Conservation (phyloP, 208 protist species). For the Phytomonas sp. region DNA sequence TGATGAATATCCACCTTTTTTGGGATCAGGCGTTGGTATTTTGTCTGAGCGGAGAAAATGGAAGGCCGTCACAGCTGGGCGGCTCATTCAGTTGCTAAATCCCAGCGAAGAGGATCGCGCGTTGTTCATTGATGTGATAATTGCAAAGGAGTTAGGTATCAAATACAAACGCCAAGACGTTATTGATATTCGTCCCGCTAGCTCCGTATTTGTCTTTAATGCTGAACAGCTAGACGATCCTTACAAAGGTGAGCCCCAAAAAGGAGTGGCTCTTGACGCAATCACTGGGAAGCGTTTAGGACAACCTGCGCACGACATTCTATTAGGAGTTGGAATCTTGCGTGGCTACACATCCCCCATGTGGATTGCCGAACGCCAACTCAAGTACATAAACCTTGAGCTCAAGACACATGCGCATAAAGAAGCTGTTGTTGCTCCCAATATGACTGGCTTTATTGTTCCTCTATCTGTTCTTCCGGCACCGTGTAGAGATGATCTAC, state of each 20-base stretch:
- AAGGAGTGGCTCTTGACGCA: slow-evolving; percentile 69
- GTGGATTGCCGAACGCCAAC: slow-evolving; percentile 73
- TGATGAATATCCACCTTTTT: slow-evolving; percentile 82
- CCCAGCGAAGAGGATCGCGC: slow-evolving; percentile 59
- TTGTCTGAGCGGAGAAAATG: slow-evolving; percentile 79
- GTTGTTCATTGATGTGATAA: slow-evolving; percentile 65
- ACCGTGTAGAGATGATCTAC: slow-evolving; percentile 24
- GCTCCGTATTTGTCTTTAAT: slow-evolving; percentile 77
- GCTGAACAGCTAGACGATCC: slow-evolving; percentile 80
- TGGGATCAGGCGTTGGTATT: slow-evolving; percentile 83
- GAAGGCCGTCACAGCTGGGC: slow-evolving; percentile 64
- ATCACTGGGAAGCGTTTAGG: slow-evolving; percentile 79
- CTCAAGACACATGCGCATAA: slow-evolving; percentile 21
- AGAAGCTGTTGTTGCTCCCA: slow-evolving; percentile 50
- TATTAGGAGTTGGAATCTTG: slow-evolving; percentile 76
- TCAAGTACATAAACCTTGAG: slow-evolving; percentile 79
- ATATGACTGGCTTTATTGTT: slow-evolving; percentile 80
- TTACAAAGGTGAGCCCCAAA: slow-evolving; percentile 79
- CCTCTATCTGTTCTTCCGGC: slow-evolving; percentile 52
- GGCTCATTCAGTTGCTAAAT: slow-evolving; percentile 67
- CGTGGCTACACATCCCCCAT: slow-evolving; percentile 84
- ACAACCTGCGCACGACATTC: slow-evolving; percentile 83
- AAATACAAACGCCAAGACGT: slow-evolving; percentile 39
- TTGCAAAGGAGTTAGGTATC: slow-evolving; percentile 44
- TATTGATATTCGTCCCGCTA: slow-evolving; percentile 65